phyloP scores from a whole-genome alignment of 768 basidiomycete genomes.

The Serendipita sp. region DNA sequence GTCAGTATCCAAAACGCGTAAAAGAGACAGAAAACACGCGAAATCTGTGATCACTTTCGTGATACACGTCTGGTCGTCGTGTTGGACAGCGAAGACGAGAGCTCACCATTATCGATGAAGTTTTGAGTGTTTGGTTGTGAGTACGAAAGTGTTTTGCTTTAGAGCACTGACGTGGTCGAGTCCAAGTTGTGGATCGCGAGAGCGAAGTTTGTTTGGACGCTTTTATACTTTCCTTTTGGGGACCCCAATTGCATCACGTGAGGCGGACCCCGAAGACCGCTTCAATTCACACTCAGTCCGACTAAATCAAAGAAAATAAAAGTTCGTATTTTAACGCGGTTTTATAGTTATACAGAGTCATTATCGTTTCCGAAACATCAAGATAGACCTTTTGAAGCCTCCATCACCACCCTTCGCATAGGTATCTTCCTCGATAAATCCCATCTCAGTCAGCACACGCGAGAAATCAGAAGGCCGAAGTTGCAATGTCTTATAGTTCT shows the following conservation, averaged over 20 bases:
- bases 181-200: neutral
- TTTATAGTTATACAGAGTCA: neutral
- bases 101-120: neutral
- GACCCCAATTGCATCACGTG: too few species aligned
- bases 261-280: too few species aligned
- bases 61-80: neutral
- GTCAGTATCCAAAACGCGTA: conserved; percentile 5
- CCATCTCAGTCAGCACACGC: conserved; percentile 35
- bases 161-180: neutral
- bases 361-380: neutral
- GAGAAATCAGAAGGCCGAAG: conserved; percentile 53
- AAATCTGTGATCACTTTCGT: neutral
- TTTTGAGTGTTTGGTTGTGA: neutral
- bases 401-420: neutral
- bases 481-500: conserved; percentile 38
- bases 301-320: too few species aligned
- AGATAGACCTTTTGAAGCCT: neutral
- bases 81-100: neutral
- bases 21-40: neutral
- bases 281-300: too few species aligned
- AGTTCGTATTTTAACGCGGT: too few species aligned
- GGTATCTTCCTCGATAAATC: conserved; percentile 29
- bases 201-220: too few species aligned
- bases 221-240: too few species aligned
- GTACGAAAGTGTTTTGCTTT: neutral